A percentile compares a stretch with the other conserved stretches of the same genome.
Evolutionary conservation across 768 basidiomycete species (phyloP).

Genomic region (Chlorophyllum brunneum): DNA sequence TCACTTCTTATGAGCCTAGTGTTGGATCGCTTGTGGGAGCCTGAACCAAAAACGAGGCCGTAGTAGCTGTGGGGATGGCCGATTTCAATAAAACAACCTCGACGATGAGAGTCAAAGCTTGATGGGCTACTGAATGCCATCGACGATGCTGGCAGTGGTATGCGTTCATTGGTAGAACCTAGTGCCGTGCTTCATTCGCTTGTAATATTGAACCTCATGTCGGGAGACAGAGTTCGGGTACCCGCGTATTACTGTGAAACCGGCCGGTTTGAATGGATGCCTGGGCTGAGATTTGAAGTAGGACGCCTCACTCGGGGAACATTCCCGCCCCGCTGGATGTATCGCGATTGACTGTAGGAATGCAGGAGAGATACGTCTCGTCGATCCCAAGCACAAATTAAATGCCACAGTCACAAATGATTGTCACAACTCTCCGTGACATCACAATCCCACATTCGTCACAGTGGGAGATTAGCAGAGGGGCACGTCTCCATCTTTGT

Average conservation of each 20-base stretch:
- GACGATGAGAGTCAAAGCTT: not conserved
- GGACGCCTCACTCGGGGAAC: not conserved
- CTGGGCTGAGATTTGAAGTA: not conserved
- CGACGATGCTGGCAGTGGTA: not conserved
- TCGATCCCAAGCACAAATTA: slow-evolving; percentile 1
- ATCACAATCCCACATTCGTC: slow-evolving; percentile 8
- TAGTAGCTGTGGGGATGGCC: slow-evolving; percentile 1
- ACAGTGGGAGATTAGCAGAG: not conserved
- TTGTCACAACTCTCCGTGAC: too few species aligned
- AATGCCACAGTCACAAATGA: too few species aligned
- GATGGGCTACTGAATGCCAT: not conserved
- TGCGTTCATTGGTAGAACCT: slow-evolving; percentile 3
- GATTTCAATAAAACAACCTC: slow-evolving; percentile 4
- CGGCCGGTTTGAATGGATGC: not conserved
- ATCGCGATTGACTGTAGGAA: too few species aligned
- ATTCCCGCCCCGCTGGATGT: slow-evolving; percentile 1
- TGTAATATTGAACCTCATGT: slow-evolving; percentile 3
- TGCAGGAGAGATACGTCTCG: slow-evolving; percentile 1
- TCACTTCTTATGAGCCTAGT: not conserved
- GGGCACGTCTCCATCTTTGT: slow-evolving; percentile 1
- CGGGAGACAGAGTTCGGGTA: slow-evolving; percentile 2
- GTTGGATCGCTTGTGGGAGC: not conserved
- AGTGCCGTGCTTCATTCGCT: not conserved
- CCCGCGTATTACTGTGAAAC: slow-evolving; percentile 3
- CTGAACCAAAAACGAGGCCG: slow-evolving; percentile 1